These are phyloP conservation scores for Tagetes erecta DNA, from an alignment of 129 eudicot genomes.

Conservation along the genomic window DNA sequence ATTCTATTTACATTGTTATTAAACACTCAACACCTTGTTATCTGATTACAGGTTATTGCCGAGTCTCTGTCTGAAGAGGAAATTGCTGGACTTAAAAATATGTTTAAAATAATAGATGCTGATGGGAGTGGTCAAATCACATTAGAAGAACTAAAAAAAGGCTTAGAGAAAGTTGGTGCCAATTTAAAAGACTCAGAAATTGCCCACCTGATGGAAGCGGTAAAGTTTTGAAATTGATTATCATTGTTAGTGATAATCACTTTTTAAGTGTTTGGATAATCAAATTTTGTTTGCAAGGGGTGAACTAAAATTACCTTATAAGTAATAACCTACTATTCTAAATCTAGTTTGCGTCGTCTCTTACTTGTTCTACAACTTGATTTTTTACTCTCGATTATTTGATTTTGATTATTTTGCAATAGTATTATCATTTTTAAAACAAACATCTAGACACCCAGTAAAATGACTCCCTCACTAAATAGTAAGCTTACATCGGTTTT, in stretches of 20 bases:
- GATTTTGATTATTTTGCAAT: not conserved
- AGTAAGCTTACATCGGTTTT: not conserved
- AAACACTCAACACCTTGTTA: conserved; percentile 14
- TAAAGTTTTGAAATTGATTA: conserved; percentile 28
- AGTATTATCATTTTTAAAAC: not conserved
- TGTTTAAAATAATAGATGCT: conserved; percentile 87
- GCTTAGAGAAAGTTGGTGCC: conserved; percentile 84
- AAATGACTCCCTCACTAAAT: not conserved
- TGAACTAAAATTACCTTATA: not conserved
- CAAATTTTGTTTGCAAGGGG: not conserved
- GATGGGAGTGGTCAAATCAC: conserved; percentile 89
- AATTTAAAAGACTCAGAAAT: conserved; percentile 75
- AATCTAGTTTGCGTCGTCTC: no score
- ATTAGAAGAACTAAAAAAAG: conserved; percentile 76
- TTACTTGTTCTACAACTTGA: not conserved
- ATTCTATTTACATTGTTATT: conserved; percentile 5
- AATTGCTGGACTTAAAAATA: conserved; percentile 91
- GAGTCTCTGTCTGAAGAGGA: conserved; percentile 92
- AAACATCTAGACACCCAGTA: not conserved
- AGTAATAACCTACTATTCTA: not conserved
- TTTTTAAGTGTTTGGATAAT: not conserved
- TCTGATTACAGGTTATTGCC: conserved; percentile 68
- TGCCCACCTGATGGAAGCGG: conserved; percentile 73
- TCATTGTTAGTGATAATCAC: not conserved
- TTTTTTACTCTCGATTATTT: not conserved